A percentile compares a stretch with the other conserved stretches of the same genome.
phyloP scores from a whole-genome alignment of 2,329 filamentous ascomycete genomes.

The Fusarium nygamai region DNA sequence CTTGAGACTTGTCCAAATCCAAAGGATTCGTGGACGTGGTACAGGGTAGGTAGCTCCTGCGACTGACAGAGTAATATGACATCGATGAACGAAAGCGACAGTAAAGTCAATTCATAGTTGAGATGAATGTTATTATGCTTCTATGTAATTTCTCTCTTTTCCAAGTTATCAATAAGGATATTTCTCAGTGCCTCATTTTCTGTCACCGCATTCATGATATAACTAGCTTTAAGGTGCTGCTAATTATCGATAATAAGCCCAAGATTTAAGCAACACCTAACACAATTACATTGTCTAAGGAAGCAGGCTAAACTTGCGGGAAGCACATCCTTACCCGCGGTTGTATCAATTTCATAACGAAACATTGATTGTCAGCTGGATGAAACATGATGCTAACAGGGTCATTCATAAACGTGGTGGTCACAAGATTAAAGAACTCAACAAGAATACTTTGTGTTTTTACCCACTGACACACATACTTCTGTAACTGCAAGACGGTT shows the following conservation, averaged over 20 bases:
- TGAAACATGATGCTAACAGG: constrained; percentile 12
- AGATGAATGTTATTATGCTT: background rate
- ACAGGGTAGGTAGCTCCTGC: background rate
- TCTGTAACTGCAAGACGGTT: background rate
- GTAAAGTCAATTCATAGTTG: background rate
- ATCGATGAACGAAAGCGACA: background rate
- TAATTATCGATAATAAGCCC: background rate
- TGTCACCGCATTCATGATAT: background rate
- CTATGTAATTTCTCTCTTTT: background rate
- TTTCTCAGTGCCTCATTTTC: background rate
- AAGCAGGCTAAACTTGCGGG: background rate
- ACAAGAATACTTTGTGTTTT: background rate
- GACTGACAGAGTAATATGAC: no score
- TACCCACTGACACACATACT: background rate
- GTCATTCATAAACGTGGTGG: background rate
- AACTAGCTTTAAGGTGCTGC: background rate
- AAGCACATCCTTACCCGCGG: background rate
- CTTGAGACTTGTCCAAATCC: background rate
- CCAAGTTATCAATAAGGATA: no score
- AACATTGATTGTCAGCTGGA: constrained; percentile 12
- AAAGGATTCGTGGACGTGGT: background rate
- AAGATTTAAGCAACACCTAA: background rate
- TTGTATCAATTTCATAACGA: background rate
- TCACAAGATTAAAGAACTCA: constrained; percentile 6
- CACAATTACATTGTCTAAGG: background rate